Evolutionary conservation across 2,329 filamentous ascomycete genomes (phyloP), one percentile per base, ranked within the genome.

Genomic region (Exophiala dermatitidis): DNA sequence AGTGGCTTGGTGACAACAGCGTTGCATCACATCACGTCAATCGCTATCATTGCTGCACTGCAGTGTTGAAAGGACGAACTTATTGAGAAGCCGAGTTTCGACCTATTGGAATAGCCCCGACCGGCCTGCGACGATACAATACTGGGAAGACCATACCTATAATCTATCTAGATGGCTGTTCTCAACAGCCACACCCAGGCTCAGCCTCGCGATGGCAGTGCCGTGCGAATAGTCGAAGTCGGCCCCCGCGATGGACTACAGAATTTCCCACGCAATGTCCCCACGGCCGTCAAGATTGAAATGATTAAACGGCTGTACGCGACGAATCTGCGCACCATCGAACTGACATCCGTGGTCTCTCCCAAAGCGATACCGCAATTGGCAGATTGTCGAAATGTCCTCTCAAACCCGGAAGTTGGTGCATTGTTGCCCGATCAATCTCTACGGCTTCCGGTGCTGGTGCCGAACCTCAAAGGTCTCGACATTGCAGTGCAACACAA

Each of bases 341-440:
- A 94, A 68, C 83, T 86, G 12, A 89, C 88, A 0, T 87, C 86
- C 1, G 89, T 94, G 65, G 88, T 94, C 6, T 81, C 85, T 44
- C 86, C 88, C 1, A 89, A 87, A 79, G 90, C 86, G 80, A 84
- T 90, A 46, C 88, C 89, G 2, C 89, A 93, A 76, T 81, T 88
- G 43, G 65, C 67, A 3, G 68, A 70, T 44, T 66, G 65, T 54
- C 63, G 63, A 10, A 53, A 63, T 10, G 51, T 70, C 5, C 46
- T 60, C 12, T 45, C 50, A 4, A 38, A 56, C n/a, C 8, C 5
- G 4, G 19, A 28, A 3, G 28, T 43, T 2, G 19, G 28, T 6
- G 19, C 6, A 10, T 28, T 19, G 26, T 54, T 51, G 36, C 9
- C 10, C 5, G 36, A 38, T 12, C 36, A 5, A 8, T 38, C 36